Conservation (phyloP, 208 protist species). For the Giardia muris region DNA sequence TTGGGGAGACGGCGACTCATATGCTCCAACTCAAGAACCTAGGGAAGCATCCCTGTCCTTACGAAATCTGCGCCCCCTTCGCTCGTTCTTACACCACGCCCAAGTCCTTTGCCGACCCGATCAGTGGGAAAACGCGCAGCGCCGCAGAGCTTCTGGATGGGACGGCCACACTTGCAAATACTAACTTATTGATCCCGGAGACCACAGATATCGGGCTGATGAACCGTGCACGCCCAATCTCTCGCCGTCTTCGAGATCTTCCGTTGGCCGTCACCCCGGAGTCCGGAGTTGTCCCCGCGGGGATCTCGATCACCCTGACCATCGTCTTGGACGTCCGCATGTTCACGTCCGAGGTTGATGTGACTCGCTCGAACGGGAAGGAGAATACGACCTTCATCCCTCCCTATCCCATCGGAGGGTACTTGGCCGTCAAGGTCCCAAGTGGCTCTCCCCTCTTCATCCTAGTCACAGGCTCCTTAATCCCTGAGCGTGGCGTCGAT, state of each 20-base stretch:
- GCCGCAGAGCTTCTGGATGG: not conserved
- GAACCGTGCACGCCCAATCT: not conserved
- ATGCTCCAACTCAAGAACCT: not conserved
- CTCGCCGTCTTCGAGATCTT: not conserved
- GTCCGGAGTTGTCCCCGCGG: not conserved
- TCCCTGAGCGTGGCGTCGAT: conserved; percentile 12
- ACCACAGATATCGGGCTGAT: not conserved
- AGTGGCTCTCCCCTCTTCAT: not conserved
- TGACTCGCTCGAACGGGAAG: not conserved
- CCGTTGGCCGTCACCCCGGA: not conserved
- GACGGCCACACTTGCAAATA: not conserved
- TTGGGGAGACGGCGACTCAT: not conserved
- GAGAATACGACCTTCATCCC: not conserved
- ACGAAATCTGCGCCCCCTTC: not conserved
- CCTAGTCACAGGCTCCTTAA: conserved; percentile 5
- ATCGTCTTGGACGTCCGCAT: not conserved
- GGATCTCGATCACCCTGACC: not conserved
- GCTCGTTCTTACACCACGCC: not conserved
- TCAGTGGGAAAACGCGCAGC: not conserved
- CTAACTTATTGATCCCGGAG: not conserved
- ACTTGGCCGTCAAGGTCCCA: not conserved
- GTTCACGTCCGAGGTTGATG: not conserved
- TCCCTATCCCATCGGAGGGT: not conserved
- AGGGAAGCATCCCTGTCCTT: not conserved
- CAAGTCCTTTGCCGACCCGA: not conserved